Evolutionary conservation across 2,329 filamentous ascomycete species (phyloP).

Genomic region (Alternaria burnsii): DNA sequence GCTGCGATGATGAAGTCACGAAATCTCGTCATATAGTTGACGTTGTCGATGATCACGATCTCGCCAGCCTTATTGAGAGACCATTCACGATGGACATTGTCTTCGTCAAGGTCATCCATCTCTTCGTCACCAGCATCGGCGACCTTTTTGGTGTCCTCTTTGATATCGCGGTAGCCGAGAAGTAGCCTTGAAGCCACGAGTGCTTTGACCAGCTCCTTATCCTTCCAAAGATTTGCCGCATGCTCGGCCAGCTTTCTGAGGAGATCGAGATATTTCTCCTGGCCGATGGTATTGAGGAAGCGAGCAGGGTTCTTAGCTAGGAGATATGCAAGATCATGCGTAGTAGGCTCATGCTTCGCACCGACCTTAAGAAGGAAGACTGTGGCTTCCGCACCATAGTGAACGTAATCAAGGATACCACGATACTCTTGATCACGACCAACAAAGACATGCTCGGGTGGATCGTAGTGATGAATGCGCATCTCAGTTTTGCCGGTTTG

Average conservation of each 20-base stretch:
- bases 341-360: conserved; percentile 90
- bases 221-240: conserved; percentile 72
- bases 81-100: conserved; percentile 70
- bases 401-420: conserved; percentile 96
- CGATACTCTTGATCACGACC: conserved; percentile 77
- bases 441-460: conserved; percentile 80
- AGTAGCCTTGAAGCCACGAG: conserved; percentile 81
- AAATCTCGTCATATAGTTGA: conserved; percentile 78
- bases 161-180: conserved; percentile 78
- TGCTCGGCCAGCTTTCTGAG: conserved; percentile 83
- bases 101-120: conserved; percentile 57
- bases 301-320: conserved; percentile 85
- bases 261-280: conserved; percentile 86
- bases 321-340: conserved; percentile 81
- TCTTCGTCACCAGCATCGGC: conserved; percentile 50
- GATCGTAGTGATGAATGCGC: conserved; percentile 63
- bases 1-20: conserved; percentile 84
- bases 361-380: conserved; percentile 87
- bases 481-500: conserved; percentile 46
- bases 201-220: conserved; percentile 78
- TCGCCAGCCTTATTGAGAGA: conserved; percentile 79
- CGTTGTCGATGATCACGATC: conserved; percentile 68
- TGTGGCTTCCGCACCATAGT: conserved; percentile 89
- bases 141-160: conserved; percentile 63
- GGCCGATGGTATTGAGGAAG: conserved; percentile 79